These are phyloP conservation scores for Erucastrum elatum DNA, from an alignment of 345 rosid genomes.

Conservation along the genomic window DNA sequence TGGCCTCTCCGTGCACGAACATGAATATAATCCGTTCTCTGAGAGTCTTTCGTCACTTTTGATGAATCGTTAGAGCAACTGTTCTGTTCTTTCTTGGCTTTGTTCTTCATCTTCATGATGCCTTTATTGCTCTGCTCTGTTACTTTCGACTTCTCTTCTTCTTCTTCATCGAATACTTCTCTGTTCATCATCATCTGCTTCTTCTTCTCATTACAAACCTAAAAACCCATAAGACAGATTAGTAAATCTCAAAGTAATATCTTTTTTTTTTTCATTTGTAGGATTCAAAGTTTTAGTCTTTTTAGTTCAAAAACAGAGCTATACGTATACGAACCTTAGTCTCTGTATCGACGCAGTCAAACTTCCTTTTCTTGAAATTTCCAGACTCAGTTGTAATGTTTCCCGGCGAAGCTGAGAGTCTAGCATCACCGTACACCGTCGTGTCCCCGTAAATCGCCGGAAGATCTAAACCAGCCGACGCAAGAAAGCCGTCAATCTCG, in stretches of 20 bases:
- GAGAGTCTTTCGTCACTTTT: slow-evolving; percentile 36
- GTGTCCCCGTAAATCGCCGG: slow-evolving; percentile 8
- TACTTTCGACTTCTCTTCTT: slow-evolving; percentile 12
- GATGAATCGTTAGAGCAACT: slow-evolving; percentile 53
- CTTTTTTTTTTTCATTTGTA: background rate
- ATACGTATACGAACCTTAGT: slow-evolving; percentile 18
- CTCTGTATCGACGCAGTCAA: background rate
- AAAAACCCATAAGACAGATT: background rate
- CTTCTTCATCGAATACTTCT: background rate
- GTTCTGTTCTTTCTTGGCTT: slow-evolving; percentile 30
- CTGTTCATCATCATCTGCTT: slow-evolving; percentile 9
- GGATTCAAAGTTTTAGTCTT: background rate
- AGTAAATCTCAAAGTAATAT: background rate
- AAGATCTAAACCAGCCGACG: slow-evolving; percentile 28
- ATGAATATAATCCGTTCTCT: slow-evolving; percentile 42
- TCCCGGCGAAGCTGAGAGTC: background rate
- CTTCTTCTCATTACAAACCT: background rate
- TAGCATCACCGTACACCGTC: background rate
- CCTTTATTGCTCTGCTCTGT: slow-evolving; percentile 10
- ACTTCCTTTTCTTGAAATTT: slow-evolving; percentile 1
- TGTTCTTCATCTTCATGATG: slow-evolving; percentile 16
- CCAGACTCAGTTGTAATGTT: slow-evolving; percentile 12
- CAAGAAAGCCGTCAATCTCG: slow-evolving; percentile 27
- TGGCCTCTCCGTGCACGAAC: slow-evolving; percentile 15
- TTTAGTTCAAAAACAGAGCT: background rate